Evolutionary conservation across 768 basidiomycete species (phyloP).

Genomic region (Trametes maxima): DNA sequence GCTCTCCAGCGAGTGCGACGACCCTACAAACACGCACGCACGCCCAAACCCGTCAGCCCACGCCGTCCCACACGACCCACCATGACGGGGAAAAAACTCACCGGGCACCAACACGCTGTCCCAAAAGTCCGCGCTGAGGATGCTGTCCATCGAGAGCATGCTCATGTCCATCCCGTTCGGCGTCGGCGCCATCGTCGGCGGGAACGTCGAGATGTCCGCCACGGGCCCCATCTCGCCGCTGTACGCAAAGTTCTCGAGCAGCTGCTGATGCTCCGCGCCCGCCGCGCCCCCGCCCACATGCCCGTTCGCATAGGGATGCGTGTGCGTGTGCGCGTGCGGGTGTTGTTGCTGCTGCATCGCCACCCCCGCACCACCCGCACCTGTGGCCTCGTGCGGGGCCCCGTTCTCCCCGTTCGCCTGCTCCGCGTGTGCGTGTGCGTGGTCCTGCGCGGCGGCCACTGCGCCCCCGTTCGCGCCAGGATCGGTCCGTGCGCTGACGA

Average conservation of each 20-base stretch:
- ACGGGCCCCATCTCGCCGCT: conserved; percentile 86
- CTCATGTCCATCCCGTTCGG: conserved; percentile 43
- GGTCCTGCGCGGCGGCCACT: conserved; percentile 3
- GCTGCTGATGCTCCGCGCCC: background rate
- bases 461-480: conserved; percentile 23
- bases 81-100: conserved; percentile 38
- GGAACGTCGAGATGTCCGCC: conserved; percentile 81
- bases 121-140: conserved; percentile 82
- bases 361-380: no score
- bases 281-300: conserved; percentile 5
- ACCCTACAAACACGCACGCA: conserved; percentile 49
- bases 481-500: conserved; percentile 58
- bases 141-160: conserved; percentile 79
- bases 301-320: conserved; percentile 6
- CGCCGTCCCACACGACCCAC: background rate
- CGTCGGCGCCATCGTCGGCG: conserved; percentile 77
- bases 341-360: conserved; percentile 1
- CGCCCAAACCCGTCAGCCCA: background rate
- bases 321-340: no score
- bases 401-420: conserved; percentile 2
- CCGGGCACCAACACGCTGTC: conserved; percentile 87
- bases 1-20: conserved; percentile 78
- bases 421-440: background rate
- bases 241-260: conserved; percentile 64
- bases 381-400: conserved; percentile 16